Evolutionary conservation across 352 stramenopile species (phyloP).

Genomic region (Pythium scleroteichum): DNA sequence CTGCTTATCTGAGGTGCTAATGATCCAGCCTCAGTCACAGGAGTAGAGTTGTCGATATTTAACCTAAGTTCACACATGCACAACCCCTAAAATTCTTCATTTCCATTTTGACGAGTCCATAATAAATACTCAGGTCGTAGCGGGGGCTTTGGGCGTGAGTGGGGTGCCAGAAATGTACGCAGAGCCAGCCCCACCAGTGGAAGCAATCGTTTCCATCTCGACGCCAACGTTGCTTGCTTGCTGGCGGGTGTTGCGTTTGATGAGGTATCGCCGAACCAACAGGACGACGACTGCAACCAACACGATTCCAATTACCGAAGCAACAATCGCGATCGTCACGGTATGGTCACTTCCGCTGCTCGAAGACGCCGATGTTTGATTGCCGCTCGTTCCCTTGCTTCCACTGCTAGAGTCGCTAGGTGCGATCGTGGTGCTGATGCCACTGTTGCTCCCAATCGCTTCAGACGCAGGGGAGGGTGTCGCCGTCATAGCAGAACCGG

Average conservation of each 20-base stretch:
- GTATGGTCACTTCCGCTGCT: slow-evolving; percentile 1
- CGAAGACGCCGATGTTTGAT: not conserved
- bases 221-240: slow-evolving; percentile 8
- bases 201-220: slow-evolving; percentile 19
- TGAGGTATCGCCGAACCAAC: slow-evolving; percentile 1
- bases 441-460: slow-evolving; percentile 8
- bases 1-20: slow-evolving; percentile 70
- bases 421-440: slow-evolving; percentile 27
- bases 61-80: slow-evolving; percentile 3
- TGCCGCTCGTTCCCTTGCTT: not conserved
- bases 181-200: not conserved
- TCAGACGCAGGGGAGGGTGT: not conserved
- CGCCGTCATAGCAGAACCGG: not conserved
- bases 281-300: slow-evolving; percentile 13
- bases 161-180: not conserved
- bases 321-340: slow-evolving; percentile 8
- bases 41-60: slow-evolving; percentile 21
- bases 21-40: slow-evolving; percentile 25
- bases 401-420: not conserved
- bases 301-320: slow-evolving; percentile 6
- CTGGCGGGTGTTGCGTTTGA: slow-evolving; percentile 13
- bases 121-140: slow-evolving; percentile 12
- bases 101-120: not conserved
- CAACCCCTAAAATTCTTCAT: slow-evolving; percentile 2
- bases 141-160: slow-evolving; percentile 5